A percentile compares a stretch with the other conserved stretches of the same genome.
Conservation (phyloP, 1,284 basidiomycete species). For the Leccinum pachyderme region DNA sequence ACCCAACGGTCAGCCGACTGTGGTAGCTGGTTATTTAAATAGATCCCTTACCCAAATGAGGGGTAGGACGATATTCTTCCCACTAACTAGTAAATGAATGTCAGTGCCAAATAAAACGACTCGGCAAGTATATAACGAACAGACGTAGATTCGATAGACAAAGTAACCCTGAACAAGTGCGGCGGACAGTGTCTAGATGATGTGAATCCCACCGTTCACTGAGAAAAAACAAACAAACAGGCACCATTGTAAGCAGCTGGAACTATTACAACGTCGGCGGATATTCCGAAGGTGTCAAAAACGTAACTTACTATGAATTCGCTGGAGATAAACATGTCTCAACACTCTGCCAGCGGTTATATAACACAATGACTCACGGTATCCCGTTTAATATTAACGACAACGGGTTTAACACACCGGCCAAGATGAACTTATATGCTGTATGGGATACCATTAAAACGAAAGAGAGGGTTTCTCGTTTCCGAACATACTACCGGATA, state of each 20-base stretch:
- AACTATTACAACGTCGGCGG: neutral
- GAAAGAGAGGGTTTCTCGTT: neutral
- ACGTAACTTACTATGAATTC: neutral
- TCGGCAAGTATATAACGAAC: constrained; percentile 4
- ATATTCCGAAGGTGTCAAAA: neutral
- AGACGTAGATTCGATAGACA: constrained; percentile 15
- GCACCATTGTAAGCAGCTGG: constrained; percentile 5
- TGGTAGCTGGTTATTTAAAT: neutral
- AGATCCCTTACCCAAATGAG: neutral
- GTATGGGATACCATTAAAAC: neutral
- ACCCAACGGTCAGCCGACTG: neutral
- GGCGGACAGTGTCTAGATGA: constrained; percentile 4
- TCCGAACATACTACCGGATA: neutral
- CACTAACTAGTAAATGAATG: neutral
- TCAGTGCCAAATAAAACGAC: neutral
- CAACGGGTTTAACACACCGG: neutral
- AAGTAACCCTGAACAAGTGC: constrained; percentile 13
- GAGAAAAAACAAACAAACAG: neutral
- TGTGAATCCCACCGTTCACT: neutral
- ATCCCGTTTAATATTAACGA: neutral
- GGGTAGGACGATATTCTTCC: neutral
- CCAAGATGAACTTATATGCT: constrained; percentile 19
- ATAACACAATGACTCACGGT: constrained; percentile 11
- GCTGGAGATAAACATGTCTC: neutral
- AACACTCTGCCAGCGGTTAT: neutral